Evolutionary conservation across 2,329 filamentous ascomycete species (phyloP), one percentile per base, ranked within the genome.

Genomic region (Pseudogymnoascus sp.): DNA sequence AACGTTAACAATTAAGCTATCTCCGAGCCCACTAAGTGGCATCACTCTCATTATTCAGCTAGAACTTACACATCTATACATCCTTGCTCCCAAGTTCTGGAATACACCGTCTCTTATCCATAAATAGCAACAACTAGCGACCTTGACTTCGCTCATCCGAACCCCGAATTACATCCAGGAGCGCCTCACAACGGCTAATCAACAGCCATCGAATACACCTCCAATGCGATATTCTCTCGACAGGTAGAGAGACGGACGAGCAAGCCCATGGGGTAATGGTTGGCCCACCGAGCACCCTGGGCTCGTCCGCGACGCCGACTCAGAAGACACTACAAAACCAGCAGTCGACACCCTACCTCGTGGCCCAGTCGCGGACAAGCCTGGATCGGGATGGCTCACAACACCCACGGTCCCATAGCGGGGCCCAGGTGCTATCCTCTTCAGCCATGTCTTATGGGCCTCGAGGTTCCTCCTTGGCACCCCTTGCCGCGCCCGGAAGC

Each of bases 401-500:
- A 67, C 80, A 78, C 18, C 73, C 76, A 1, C 66, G 70, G 69
- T 65, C 73, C 23, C 68, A 76, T 65, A 80, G 79, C 74, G 78
- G 77, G 66, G 72, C 72, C 60, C 80, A 83, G 65, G 82, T 79
- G 66, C 69, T 81, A 14, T 79, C 82, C 28, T 77, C 80, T 33
- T 83, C 83, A 2, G 77, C 74, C 71, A 80, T 85, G 69, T 87
- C 84, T 63, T 89, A 85, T 73, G 84, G 82, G 59, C 83, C 86
- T 16, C 84, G 89, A 62, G 84, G 83, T 62, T 81, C 85, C 66
- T 91, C 89, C 59, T 81, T 92, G 71, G 88, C 87, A 65, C 84
- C 89, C 12, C 85, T 86, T 37, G 81, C 85, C 63, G 86, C 84
- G 25, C 87, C 88, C 1, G 92, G 92, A 47, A 96, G 91, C 78